phyloP scores from a whole-genome alignment of 148 eudicot species.

The Chenopodium album region DNA sequence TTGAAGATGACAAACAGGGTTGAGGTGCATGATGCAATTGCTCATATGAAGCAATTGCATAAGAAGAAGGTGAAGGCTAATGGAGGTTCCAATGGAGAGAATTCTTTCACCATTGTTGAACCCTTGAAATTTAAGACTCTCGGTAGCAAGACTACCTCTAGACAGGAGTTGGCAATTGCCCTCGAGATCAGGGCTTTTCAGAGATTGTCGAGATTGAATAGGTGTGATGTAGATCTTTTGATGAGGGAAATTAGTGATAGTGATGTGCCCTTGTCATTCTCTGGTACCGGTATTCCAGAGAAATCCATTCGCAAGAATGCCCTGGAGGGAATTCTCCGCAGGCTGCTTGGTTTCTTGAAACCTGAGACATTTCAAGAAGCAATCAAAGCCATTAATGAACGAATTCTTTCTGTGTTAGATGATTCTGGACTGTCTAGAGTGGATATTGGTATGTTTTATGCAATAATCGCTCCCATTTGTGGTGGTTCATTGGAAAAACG shows the following conservation, averaged over 20 bases:
- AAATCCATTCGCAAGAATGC: constrained; percentile 87
- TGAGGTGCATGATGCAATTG: constrained; percentile 89
- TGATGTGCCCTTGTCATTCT: constrained; percentile 74
- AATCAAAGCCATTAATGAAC: constrained; percentile 81
- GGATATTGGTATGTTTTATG: constrained; percentile 94
- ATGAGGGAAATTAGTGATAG: constrained; percentile 75
- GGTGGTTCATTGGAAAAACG: constrained; percentile 68
- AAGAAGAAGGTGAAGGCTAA: constrained; percentile 81
- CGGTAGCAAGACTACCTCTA: constrained; percentile 69
- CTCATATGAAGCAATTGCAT: constrained; percentile 92
- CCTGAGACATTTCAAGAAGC: constrained; percentile 96
- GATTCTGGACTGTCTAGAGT: constrained; percentile 80
- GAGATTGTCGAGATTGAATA: constrained; percentile 73
- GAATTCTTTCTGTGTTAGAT: constrained; percentile 72
- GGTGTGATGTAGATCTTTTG: constrained; percentile 74
- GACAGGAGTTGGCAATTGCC: constrained; percentile 74
- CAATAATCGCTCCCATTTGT: constrained; percentile 84
- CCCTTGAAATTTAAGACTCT: constrained; percentile 65
- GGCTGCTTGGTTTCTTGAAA: constrained; percentile 74
- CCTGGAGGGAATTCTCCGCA: constrained; percentile 70
- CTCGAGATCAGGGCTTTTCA: constrained; percentile 88
- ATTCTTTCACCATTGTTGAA: constrained; percentile 55
- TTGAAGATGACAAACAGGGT: constrained; percentile 96
- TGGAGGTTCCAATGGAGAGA: constrained; percentile 71
- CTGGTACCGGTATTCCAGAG: constrained; percentile 76